Evolutionary conservation across 1,139 yeast species (phyloP), one percentile per base, ranked within the genome.

Genomic region (Suhomyces maxii): DNA sequence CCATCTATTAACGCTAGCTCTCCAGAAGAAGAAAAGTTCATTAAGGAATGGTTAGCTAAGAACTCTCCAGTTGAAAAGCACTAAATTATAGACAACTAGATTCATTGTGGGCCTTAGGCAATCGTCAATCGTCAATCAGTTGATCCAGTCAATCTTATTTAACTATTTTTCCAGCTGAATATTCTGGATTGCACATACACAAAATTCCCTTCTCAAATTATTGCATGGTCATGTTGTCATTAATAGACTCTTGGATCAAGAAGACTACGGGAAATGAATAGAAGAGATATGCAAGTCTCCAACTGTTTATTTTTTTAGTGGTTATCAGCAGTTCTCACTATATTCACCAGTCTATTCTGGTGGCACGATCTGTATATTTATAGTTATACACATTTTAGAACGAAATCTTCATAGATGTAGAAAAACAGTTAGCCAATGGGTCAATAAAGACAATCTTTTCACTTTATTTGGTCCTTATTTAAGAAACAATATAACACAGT

Each of bases 1-100:
- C 89, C 93, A 52, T 75, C 85, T 47, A 80, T 89, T 68, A 80
- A 82, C 56, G 96, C 97, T 53, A 69, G 83, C 49, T 80, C 90
- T 49, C 82, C 90, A 58, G 97, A 89, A 60, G 98, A 91, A 75
- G 96, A 88, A 69, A 84, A 85, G 69, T 91, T 86, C 39, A 69
- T 72, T 50, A 64, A 68, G 59, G 76, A 70, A 48, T 72, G 65
- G 63, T 71, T 72, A 55, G 67, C 73, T 48, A 72, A 72, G 59
- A 65, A 71, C 56, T 45, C 57, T 28, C 49, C 49, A 34, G 50
- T 49, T 47, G 63, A 66, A 55, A 69, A 69, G 58, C 77, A 71
- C 57, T 70, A 68, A 51, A 42, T 30, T 11, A 30, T 31, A 37
- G 34, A 30, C 13, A 11, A 26, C 34, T 31, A 23, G 41, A 32